A percentile compares a stretch with the other conserved stretches of the same genome.
phyloP scores from a whole-genome alignment of 1,284 basidiomycete genomes.

The Trametes hirsuta region DNA sequence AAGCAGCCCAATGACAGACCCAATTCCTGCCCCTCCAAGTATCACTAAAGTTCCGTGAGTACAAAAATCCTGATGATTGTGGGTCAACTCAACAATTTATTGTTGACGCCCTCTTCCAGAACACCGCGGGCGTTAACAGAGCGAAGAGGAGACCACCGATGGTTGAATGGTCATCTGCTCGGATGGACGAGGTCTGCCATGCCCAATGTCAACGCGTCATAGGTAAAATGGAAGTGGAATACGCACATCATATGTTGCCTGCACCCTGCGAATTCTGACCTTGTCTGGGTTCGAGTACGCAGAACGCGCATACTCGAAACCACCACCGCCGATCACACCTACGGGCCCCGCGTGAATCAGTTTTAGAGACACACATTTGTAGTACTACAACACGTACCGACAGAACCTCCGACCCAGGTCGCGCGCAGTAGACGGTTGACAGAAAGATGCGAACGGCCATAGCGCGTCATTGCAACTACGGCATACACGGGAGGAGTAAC shows the following conservation, averaged over 20 bases:
- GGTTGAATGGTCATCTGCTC: constrained; percentile 70
- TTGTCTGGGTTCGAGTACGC: constrained; percentile 44
- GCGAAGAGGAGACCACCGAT: constrained; percentile 67
- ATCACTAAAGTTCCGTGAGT: constrained; percentile 48
- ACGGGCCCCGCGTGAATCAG: constrained; percentile 4
- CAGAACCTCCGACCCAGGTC: constrained; percentile 68
- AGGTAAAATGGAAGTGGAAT: background rate
- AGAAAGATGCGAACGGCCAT: constrained; percentile 54
- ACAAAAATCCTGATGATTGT: background rate
- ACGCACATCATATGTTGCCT: constrained; percentile 59
- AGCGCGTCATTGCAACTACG: constrained; percentile 53
- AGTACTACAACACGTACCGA: constrained; percentile 43
- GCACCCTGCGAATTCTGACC: constrained; percentile 44
- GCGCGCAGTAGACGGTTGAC: constrained; percentile 65
- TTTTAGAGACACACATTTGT: background rate
- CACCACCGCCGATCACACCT: constrained; percentile 47
- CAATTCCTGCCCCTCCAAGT: constrained; percentile 68
- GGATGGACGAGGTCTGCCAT: constrained; percentile 53
- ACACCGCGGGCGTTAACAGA: constrained; percentile 63
- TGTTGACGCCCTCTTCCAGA: constrained; percentile 65
- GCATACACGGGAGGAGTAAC: constrained; percentile 62
- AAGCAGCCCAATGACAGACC: constrained; percentile 60
- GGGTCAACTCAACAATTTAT: constrained; percentile 53
- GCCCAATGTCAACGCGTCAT: background rate
- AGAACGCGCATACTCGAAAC: constrained; percentile 48